Evolutionary conservation across 139 green algal species (phyloP).

Genomic region (Micromonas pusilla): DNA sequence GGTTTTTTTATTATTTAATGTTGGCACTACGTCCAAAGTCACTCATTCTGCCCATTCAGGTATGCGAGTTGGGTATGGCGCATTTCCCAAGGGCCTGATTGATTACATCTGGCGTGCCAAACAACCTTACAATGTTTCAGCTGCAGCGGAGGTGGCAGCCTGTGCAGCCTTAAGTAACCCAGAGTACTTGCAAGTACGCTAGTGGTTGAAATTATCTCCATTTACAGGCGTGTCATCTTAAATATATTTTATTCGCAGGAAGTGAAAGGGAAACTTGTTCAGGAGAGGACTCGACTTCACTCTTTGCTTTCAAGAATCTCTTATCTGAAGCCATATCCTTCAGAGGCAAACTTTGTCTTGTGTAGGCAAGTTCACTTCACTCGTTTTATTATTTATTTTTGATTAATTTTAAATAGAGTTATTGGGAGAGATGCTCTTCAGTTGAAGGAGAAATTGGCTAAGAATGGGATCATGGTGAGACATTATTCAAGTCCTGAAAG

Average conservation of each 20-base stretch:
- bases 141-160: conserved; percentile 76
- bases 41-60: conserved; percentile 33
- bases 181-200: conserved; percentile 57
- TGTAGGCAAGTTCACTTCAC: conserved; percentile 43
- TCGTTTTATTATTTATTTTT: conserved; percentile 20
- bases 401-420: neutral
- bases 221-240: neutral
- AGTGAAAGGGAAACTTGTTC: conserved; percentile 75
- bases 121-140: conserved; percentile 98
- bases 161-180: conserved; percentile 68
- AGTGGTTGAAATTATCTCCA: neutral
- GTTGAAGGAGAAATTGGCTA: conserved; percentile 74
- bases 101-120: conserved; percentile 94
- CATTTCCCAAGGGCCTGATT: conserved; percentile 51
- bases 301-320: conserved; percentile 54
- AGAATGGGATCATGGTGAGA: conserved; percentile 71
- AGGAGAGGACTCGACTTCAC: conserved; percentile 69
- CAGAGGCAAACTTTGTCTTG: conserved; percentile 92
- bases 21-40: neutral
- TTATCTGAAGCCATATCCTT: conserved; percentile 87
- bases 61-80: conserved; percentile 53
- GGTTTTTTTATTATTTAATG: neutral
- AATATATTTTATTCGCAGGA: conserved; percentile 13
- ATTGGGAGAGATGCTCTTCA: conserved; percentile 43
- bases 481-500: conserved; percentile 88